Conservation (phyloP, 2,329 filamentous ascomycete genomes). For the Ampelomyces quisqualis region DNA sequence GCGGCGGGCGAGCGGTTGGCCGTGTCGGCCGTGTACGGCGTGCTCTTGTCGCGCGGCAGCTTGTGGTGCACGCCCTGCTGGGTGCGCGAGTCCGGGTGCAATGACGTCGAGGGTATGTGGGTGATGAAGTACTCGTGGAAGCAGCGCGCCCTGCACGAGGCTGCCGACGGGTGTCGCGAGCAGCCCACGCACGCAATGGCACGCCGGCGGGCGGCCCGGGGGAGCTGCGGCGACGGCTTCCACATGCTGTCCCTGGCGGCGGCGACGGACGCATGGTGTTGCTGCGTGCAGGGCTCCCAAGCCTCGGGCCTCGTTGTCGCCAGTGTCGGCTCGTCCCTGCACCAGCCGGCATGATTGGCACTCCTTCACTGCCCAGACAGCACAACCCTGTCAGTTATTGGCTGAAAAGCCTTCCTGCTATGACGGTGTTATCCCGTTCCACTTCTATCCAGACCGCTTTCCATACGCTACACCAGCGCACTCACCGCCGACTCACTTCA, state of each 20-base stretch:
- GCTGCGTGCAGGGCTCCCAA: constrained; percentile 21
- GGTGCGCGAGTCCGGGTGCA: constrained; percentile 79
- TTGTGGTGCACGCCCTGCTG: constrained; percentile 72
- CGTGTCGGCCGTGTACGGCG: constrained; percentile 63
- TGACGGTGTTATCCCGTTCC: background rate
- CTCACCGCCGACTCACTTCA: constrained; percentile 1
- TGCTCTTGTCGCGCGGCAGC: constrained; percentile 80
- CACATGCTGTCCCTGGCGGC: constrained; percentile 42
- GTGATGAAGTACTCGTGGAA: constrained; percentile 99
- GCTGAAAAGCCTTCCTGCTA: no score
- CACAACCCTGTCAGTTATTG: background rate
- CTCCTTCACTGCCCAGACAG: background rate
- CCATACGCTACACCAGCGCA: constrained; percentile 1
- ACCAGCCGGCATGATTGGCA: constrained; percentile 18
- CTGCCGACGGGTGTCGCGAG: constrained; percentile 10
- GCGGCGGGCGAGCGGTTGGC: constrained; percentile 41
- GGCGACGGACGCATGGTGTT: constrained; percentile 38
- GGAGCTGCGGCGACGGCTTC: constrained; percentile 35
- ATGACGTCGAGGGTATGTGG: constrained; percentile 86
- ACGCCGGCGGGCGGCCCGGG: constrained; percentile 29
- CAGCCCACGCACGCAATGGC: constrained; percentile 17
- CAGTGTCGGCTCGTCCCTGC: constrained; percentile 18
- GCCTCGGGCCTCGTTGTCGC: constrained; percentile 16
- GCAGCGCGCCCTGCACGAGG: constrained; percentile 33
- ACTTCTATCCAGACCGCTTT: constrained; percentile 2